Base-by-base conservation (phyloP, 768 basidiomycete genomes). In the Xerocomus brunneocitrinus region DNA sequence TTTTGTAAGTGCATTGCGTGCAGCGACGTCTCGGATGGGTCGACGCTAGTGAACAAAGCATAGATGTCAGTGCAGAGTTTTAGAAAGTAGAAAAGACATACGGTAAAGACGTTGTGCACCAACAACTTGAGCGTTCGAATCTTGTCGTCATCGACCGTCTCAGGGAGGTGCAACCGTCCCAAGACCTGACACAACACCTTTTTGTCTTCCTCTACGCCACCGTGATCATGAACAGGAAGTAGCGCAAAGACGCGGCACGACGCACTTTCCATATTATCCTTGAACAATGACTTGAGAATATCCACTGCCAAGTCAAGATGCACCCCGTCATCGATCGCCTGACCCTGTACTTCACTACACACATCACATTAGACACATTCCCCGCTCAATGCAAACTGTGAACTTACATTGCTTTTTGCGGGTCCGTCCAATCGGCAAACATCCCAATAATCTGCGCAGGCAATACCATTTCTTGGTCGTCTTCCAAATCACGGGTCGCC, bases 361-460 rank as follows among this genome's bases (percentile, higher is more conserved):
- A 27, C 30, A 19, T 42, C 24, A 41, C 13, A 38, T 36, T 34
- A 50, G 7, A 39, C 4, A 9, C 16, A 13, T 8, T 50, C 8
- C 28, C 12, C 13, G 7, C 6, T 24, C 14, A 27, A 36, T 25
- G 14, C 32, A 58, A 42, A 27, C 13, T 10, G 13, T 73, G 71
- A 64, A 71, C 75, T 74, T 62, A 80, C 63, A 81, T 77, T 34
- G 80, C 78, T 62, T 89, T 91, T 62, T 81, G 76, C 0, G 91
- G 88, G 64, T 95, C 87, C 4, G 88, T 90, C 92, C 93, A 95
- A 58, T 94, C 91, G 3, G 87, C 76, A 62, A 95, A 77, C 70
- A 94, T 79, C n/a, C 84, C 72, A 0, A 83, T 85, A 53, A 91
- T 83, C 62, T 91, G 88, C 19, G 81, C 71, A 0, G 87, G 81